A percentile compares a stretch with the other conserved stretches of the same genome.
These are phyloP conservation scores for Sinapis alba DNA, from an alignment of 441 rosid genomes.

Conservation along the genomic window DNA sequence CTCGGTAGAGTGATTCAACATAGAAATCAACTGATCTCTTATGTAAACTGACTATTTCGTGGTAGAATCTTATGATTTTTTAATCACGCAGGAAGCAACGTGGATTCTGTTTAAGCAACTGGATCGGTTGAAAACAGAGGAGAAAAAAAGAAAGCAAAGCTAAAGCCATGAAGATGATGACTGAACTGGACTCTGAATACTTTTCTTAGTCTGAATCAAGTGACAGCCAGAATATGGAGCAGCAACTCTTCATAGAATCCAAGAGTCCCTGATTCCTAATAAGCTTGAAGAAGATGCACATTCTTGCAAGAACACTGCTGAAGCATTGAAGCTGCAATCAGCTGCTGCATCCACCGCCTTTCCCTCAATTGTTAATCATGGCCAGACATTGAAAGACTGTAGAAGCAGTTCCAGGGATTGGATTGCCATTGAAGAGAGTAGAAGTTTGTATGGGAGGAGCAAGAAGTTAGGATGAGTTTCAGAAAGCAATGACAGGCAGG, in stretches of 20 bases:
- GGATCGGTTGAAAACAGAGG: constrained; percentile 55
- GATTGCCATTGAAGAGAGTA: constrained; percentile 39
- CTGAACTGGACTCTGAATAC: constrained; percentile 36
- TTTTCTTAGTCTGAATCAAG: constrained; percentile 52
- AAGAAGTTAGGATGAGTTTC: constrained; percentile 67
- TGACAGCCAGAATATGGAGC: constrained; percentile 31
- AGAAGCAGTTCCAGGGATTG: constrained; percentile 13
- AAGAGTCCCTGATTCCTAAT: neutral
- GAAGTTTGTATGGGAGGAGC: constrained; percentile 83
- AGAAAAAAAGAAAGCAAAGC: constrained; percentile 55
- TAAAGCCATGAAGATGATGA: constrained; percentile 40
- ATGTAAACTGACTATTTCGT: neutral
- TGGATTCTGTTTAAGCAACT: constrained; percentile 52
- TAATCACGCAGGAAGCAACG: constrained; percentile 56
- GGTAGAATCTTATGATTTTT: constrained; percentile 13
- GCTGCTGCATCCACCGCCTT: neutral
- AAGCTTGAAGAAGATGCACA: neutral
- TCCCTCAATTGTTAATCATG: neutral
- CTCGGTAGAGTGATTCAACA: neutral
- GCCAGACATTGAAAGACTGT: constrained; percentile 1
- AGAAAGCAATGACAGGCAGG: constrained; percentile 42
- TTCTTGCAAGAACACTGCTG: constrained; percentile 11
- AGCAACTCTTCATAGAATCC: constrained; percentile 12
- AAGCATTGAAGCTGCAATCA: constrained; percentile 22
- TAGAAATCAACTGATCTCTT: neutral